Evolutionary conservation across 2,329 filamentous ascomycete genomes (phyloP).

Genomic region (Alternaria arbusti): DNA sequence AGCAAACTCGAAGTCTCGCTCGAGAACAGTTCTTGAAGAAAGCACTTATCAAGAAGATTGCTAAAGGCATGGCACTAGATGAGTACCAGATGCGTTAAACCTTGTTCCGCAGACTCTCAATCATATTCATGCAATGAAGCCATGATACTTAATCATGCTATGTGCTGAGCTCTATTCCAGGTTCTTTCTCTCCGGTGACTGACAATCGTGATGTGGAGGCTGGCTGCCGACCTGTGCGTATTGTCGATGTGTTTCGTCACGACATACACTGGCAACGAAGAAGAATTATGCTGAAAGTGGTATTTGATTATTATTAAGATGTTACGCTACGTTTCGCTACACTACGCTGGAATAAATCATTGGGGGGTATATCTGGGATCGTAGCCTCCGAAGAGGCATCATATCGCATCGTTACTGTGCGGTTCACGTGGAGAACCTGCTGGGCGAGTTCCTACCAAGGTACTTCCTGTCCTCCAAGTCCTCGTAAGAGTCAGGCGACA

Average conservation of each 20-base stretch:
- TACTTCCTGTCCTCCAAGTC: background rate
- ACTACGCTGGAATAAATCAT: background rate
- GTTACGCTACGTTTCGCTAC: background rate
- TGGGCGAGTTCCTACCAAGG: background rate
- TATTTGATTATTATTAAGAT: background rate
- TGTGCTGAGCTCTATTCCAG: background rate
- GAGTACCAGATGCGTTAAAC: slow-evolving; percentile 41
- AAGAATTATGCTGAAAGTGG: background rate
- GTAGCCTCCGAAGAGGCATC: background rate
- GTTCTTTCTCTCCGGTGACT: background rate
- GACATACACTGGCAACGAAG: background rate
- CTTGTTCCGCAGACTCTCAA: background rate
- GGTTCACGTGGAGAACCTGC: background rate
- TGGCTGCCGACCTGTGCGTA: background rate
- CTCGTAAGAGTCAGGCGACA: background rate
- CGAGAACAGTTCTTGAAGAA: slow-evolving; percentile 86
- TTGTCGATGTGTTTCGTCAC: background rate
- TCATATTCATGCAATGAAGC: background rate
- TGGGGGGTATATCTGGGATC: background rate
- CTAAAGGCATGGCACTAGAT: slow-evolving; percentile 73
- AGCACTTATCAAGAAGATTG: slow-evolving; percentile 79
- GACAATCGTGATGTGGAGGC: background rate
- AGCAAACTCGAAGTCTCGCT: slow-evolving; percentile 71
- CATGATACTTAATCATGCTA: background rate
- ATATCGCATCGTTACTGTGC: background rate